phyloP scores from a whole-genome alignment of 23 red algal genomes.

The Chondrus crispus region DNA sequence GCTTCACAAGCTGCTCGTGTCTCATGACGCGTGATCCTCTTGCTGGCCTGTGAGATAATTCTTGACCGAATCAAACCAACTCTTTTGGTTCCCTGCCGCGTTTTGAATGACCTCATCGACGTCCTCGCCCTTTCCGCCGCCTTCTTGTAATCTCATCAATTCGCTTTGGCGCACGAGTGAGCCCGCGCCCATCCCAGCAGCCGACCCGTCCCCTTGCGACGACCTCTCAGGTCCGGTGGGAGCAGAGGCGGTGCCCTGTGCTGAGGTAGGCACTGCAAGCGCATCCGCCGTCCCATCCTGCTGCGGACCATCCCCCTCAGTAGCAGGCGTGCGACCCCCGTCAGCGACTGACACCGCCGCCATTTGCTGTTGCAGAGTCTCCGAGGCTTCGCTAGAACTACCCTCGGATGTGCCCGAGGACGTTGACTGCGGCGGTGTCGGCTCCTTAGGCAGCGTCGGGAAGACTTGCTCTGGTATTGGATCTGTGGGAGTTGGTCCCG shows the following conservation, averaged over 20 bases:
- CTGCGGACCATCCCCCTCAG: background rate
- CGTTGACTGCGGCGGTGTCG: background rate
- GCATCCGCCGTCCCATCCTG: background rate
- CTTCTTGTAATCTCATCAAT: background rate
- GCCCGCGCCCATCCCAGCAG: background rate
- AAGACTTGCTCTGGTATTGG: background rate
- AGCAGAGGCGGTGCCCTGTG: no score
- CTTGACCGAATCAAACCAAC: constrained; percentile 51
- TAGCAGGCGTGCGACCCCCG: background rate
- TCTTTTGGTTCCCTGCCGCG: constrained; percentile 29
- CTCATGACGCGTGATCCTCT: constrained; percentile 14
- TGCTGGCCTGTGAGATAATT: constrained; percentile 42
- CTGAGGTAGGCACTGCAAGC: no score
- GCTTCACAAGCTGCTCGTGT: no score
- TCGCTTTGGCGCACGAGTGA: constrained; percentile 45
- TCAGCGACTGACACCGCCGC: background rate
- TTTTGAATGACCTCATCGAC: constrained; percentile 56
- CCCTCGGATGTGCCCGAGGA: background rate
- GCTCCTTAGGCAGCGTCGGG: background rate
- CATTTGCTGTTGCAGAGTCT: background rate
- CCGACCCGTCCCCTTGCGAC: background rate
- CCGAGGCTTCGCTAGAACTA: background rate
- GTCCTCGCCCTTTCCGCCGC: background rate
- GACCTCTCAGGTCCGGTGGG: background rate
- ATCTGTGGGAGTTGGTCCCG: background rate